A percentile compares a stretch with the other conserved stretches of the same genome.
phyloP scores from a whole-genome alignment of 1,139 yeast species.

The Meyerozyma sp. region DNA sequence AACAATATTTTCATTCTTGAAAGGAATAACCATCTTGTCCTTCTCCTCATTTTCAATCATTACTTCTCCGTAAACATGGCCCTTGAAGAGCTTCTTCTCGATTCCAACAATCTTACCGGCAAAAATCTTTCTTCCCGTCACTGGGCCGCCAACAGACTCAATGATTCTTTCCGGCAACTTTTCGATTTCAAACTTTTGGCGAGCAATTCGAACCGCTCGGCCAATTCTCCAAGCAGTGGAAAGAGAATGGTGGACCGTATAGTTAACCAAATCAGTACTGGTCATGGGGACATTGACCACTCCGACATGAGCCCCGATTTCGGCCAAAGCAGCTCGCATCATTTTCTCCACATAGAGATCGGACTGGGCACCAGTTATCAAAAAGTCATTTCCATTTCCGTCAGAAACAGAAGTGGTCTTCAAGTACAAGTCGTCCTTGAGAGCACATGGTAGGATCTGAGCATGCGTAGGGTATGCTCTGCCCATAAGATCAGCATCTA shows the following conservation, averaged over 20 bases:
- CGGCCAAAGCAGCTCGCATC: constrained; percentile 35
- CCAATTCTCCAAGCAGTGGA: constrained; percentile 48
- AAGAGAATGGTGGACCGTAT: constrained; percentile 26
- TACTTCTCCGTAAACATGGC: constrained; percentile 45
- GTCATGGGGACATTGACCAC: constrained; percentile 29
- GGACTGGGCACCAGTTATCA: constrained; percentile 28
- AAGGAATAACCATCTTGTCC: constrained; percentile 29
- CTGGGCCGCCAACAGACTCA: constrained; percentile 31
- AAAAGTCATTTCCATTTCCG: constrained; percentile 39
- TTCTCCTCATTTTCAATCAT: constrained; percentile 22
- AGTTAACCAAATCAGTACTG: constrained; percentile 10
- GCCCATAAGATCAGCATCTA: constrained; percentile 43
- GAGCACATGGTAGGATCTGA: constrained; percentile 31
- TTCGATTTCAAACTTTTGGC: constrained; percentile 27
- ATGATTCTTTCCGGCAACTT: constrained; percentile 29
- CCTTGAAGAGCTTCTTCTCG: constrained; percentile 33
- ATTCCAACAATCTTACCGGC: constrained; percentile 40
- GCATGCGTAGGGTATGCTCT: constrained; percentile 40
- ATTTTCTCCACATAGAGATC: constrained; percentile 30
- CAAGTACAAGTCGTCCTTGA: constrained; percentile 13
- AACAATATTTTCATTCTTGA: constrained; percentile 41
- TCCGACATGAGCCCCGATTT: constrained; percentile 37
- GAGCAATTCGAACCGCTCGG: constrained; percentile 33
- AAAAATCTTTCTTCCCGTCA: constrained; percentile 29
- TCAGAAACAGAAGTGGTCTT: constrained; percentile 35